phyloP scores from a whole-genome alignment of 345 rosid genomes.

The Acer negundo region DNA sequence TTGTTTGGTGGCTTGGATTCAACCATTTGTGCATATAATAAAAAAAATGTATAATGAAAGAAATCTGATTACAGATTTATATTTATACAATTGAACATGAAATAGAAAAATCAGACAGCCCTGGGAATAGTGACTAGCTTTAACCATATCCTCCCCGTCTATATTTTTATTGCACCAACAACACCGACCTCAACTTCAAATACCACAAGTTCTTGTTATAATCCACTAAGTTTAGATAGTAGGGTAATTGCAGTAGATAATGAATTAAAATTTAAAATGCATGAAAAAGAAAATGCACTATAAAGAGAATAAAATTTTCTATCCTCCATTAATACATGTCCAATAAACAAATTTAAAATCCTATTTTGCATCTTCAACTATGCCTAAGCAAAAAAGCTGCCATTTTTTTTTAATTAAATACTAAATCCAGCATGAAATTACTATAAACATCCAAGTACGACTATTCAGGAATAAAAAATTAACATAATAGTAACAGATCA shows the following conservation, averaged over 20 bases:
- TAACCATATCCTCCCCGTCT: not conserved
- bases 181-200: too few relatives aligned
- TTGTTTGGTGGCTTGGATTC: not conserved
- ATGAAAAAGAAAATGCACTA: not conserved
- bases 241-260: too few relatives aligned
- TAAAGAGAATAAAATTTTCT: too few relatives aligned
- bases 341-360: not conserved
- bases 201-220: too few relatives aligned
- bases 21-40: not conserved
- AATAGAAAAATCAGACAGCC: not conserved
- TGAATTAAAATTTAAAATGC: too few relatives aligned
- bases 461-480: not conserved
- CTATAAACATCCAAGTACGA: not conserved
- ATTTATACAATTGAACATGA: not conserved
- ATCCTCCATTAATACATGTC: not conserved
- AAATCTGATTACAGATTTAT: conserved; percentile 7
- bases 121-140: not conserved
- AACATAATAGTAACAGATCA: not conserved
- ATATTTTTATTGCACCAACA: too few relatives aligned
- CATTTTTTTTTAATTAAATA: not conserved
- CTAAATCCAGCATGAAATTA: not conserved
- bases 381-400: not conserved
- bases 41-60: not conserved
- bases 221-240: too few relatives aligned
- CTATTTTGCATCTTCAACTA: not conserved